A percentile compares a stretch with the other conserved stretches of the same genome.
These are phyloP conservation scores for Trichocladium antarcticum DNA, from an alignment of 495 filamentous ascomycete genomes.

Conservation along the genomic window DNA sequence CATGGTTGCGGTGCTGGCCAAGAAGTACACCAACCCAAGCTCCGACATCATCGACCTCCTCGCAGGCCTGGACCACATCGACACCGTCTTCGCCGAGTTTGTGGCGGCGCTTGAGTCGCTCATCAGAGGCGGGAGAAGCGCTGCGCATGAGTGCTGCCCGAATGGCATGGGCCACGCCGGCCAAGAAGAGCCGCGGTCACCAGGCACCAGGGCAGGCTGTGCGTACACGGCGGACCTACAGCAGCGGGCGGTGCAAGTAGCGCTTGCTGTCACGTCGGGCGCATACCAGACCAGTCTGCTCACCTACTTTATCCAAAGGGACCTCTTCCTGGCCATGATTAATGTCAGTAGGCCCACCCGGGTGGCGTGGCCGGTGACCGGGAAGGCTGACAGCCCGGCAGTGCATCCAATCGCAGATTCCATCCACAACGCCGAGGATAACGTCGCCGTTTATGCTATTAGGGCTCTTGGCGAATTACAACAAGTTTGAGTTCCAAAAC, in stretches of 20 bases:
- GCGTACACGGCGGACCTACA: conserved; percentile 46
- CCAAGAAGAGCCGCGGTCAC: conserved; percentile 1
- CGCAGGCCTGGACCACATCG: conserved; percentile 77
- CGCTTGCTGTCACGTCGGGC: conserved; percentile 75
- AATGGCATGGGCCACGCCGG: conserved; percentile 7
- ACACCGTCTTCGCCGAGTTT: conserved; percentile 77
- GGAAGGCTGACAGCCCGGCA: conserved; percentile 22
- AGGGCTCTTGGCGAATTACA: conserved; percentile 92
- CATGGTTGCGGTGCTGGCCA: conserved; percentile 64
- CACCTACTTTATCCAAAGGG: conserved; percentile 89
- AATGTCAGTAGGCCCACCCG: conserved; percentile 48
- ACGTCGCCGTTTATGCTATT: conserved; percentile 72
- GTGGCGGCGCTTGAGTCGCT: conserved; percentile 67
- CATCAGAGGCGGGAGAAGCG: conserved; percentile 63
- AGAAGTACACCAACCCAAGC: conserved; percentile 91
- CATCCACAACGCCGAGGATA: conserved; percentile 48
- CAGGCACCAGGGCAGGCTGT: conserved; percentile 2
- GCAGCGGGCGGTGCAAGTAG: conserved; percentile 67
- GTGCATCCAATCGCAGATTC: conserved; percentile 65
- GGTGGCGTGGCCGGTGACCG: no score
- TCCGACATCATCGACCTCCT: conserved; percentile 87
- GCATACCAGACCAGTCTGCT: conserved; percentile 89
- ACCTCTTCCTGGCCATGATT: conserved; percentile 89
- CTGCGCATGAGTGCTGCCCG: conserved; percentile 19
- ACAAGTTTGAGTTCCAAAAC: conserved; percentile 98